A percentile compares a stretch with the other conserved stretches of the same genome.
Conservation (phyloP, 2,329 filamentous ascomycete species). For the Stromatinia cepivora region DNA sequence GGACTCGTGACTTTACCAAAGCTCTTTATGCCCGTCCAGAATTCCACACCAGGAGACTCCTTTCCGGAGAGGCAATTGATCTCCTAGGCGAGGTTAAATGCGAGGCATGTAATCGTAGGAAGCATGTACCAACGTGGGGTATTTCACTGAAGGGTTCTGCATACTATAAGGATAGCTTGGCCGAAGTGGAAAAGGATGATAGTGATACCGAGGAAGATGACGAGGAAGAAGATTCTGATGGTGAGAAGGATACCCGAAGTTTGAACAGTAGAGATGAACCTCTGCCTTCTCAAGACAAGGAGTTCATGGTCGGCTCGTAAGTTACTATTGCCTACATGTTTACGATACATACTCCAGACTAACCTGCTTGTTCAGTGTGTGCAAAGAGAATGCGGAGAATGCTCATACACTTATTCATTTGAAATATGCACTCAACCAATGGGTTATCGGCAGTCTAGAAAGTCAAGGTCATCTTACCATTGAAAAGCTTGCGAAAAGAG, state of each 20-base stretch:
- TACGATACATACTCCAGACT: slow-evolving; percentile 32
- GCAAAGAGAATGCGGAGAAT: slow-evolving; percentile 64
- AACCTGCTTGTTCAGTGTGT: slow-evolving; percentile 44
- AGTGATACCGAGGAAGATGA: slow-evolving; percentile 40
- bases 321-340: slow-evolving; percentile 26
- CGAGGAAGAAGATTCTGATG: slow-evolving; percentile 42
- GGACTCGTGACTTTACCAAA: slow-evolving; percentile 66
- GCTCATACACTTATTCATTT: slow-evolving; percentile 75
- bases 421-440: slow-evolving; percentile 72
- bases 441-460: slow-evolving; percentile 63
- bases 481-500: slow-evolving; percentile 59
- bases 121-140: slow-evolving; percentile 65
- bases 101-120: slow-evolving; percentile 62
- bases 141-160: slow-evolving; percentile 64
- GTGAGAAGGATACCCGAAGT: slow-evolving; percentile 44
- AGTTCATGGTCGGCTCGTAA: slow-evolving; percentile 55
- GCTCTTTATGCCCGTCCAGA: slow-evolving; percentile 66
- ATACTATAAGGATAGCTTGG: slow-evolving; percentile 65
- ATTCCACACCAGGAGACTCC: slow-evolving; percentile 42
- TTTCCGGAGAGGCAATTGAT: slow-evolving; percentile 45
- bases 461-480: slow-evolving; percentile 57
- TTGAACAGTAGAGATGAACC: slow-evolving; percentile 50
- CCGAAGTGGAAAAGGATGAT: slow-evolving; percentile 55
- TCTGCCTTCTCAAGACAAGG: slow-evolving; percentile 47
- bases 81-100: slow-evolving; percentile 46